Base-by-base conservation (phyloP, 768 basidiomycete species). In the Mycena rebaudengoi region DNA sequence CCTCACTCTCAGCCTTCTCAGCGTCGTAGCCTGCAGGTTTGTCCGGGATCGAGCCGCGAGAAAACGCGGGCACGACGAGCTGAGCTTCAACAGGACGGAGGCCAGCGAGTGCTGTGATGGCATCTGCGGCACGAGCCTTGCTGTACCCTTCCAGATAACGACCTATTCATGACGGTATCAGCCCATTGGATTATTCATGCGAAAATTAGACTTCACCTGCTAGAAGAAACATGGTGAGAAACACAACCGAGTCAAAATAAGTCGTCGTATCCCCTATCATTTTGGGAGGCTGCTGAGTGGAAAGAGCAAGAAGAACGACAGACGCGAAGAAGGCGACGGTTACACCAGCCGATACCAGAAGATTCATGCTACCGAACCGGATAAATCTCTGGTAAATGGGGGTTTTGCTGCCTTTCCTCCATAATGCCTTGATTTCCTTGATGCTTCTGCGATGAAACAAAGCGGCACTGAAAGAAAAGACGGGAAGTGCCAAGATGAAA, bases 331-430 rank as follows among this genome's bases (percentile, higher is more conserved):
- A 96, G 0, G 91, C 89, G 1, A 91, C 88, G 0, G 89, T 87
- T 5, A 94, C 92, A 8, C 89, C 91, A 4, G 84, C 78, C 4
- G 90, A 89, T 49, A 91, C 93, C 21, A 96, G 79, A 20, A 94
- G 82, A 72, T 94, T 94, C 94, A 96, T 96, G 68, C 90, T 92
- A 0, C 94, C 94, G 69, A 95, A 96, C 14, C 83, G 80, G 53
- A 88, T 80, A 56, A 94, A 85, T 0, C 90, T 83, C 43, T 78
- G 78, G 68, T 84, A 76, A 33, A 88, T 77, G 2, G 90, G 84
- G 1, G 81, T 82, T 2, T 78, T 72, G 63, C 85, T 90, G 20
- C 84, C 82, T 49, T 68, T 82, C 60, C 79, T 79, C 90, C 90
- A 91, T n/a, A 87, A 72, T 18, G 83, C 78, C 50, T 71, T 65